Evolutionary conservation across 805 yeast species (phyloP), one percentile per base, ranked within the genome.

Genomic region (Metahyphopichia silvanorum): DNA sequence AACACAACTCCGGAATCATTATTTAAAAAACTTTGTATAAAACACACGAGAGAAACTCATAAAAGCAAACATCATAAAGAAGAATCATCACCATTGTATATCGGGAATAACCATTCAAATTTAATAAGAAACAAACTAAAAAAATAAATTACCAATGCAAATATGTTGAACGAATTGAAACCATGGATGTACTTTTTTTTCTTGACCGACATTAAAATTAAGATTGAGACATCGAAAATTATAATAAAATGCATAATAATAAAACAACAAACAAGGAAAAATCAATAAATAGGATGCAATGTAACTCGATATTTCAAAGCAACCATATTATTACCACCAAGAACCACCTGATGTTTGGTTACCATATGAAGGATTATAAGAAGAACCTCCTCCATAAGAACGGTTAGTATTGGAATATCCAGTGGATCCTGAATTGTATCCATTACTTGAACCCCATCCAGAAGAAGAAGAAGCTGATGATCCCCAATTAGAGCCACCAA

Each of bases 301-400:
- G 40, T 34, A 27, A 30, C 32, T 13, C 17, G 27, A 24, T 28
- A 21, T 26, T 16, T 12, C 16, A 15, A 13, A 13, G 17, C n/a
- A 9, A 16, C 13, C 13, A 5, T 7, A n/a, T 12, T 16, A 15
- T n/a, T 16, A 17, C 73, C 73, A 66, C 71, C 71, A 66, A 17
- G 70, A 64, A 46, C 56, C 51, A 44, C 49, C 44, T 31, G 51
- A 46, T 33, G 58, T 44, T 39, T 58, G 64, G 55, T 61, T 61
- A 24, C 67, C 68, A 44, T 60, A 62, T 14, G 50, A 45, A 36
- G 60, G 53, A 13, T 54, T 57, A 27, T 60, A 56, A 35, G 47
- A 40, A 17, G 45, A 36, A 37, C 37, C 34, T 40, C 29, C 33
- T 27, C 43, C 42, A 25, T 37, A 35, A 32, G 53, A 42, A 39